Conservation (phyloP, 2,329 filamentous ascomycete species). For the Alternaria solani region DNA sequence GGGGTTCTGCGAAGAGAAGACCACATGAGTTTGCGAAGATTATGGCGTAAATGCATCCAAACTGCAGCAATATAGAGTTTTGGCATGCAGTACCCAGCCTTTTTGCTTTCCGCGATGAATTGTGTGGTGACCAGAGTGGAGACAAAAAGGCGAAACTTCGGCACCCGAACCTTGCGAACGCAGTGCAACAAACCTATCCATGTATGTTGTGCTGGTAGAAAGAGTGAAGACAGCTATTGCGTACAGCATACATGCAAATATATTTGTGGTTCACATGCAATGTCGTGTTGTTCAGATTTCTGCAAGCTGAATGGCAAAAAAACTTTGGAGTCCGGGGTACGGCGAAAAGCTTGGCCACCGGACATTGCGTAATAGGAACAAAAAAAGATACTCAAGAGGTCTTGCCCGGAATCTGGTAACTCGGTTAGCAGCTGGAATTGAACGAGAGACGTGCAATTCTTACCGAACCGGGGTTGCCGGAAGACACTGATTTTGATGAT, state of each 20-base stretch:
- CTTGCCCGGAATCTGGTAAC: slow-evolving; percentile 14
- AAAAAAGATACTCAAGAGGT: not conserved
- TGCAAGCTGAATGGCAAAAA: not conserved
- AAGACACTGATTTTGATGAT: slow-evolving; percentile 3
- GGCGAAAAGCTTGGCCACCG: not conserved
- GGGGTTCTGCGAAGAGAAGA: not conserved
- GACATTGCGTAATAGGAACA: not conserved
- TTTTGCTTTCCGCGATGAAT: not conserved
- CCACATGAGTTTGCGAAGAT: not conserved
- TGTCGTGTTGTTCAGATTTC: not conserved
- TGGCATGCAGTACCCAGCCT: not conserved
- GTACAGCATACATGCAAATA: not conserved
- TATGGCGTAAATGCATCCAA: too few species aligned
- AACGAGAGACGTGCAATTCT: too few species aligned
- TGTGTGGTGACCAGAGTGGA: not conserved
- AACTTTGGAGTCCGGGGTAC: not conserved
- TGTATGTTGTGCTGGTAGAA: not conserved
- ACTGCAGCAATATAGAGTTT: not conserved
- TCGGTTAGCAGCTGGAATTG: too few species aligned
- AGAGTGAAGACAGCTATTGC: fast-evolving
- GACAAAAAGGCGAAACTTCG: slow-evolving; percentile 3
- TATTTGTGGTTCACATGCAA: not conserved
- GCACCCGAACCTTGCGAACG: not conserved
- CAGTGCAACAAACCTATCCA: not conserved
- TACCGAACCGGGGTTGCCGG: slow-evolving; percentile 18